Percentiles rank a stretch among this genome's conserved stretches.
Evolutionary conservation across 257 asterid species (phyloP).

Genomic region (Solanum neorickii): DNA sequence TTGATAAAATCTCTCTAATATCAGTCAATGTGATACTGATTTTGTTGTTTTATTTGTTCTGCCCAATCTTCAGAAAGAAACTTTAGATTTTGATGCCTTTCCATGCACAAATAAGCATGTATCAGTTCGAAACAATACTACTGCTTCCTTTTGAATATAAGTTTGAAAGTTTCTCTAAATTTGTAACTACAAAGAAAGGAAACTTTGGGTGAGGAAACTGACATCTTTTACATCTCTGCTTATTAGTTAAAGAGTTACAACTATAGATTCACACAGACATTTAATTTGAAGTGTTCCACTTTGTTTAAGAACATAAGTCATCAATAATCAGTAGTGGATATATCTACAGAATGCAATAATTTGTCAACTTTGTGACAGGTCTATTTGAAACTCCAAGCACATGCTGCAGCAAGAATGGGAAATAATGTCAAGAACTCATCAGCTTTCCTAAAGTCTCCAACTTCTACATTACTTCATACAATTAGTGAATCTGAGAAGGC

Average conservation of each 20-base stretch:
- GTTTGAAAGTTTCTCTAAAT: not conserved
- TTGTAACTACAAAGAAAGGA: not conserved
- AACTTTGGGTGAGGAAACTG: not conserved
- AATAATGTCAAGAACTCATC: constrained; percentile 70
- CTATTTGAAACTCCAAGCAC: constrained; percentile 73
- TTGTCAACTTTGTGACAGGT: constrained; percentile 39
- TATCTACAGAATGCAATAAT: not conserved
- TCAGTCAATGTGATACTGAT: not conserved
- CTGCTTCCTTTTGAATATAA: not conserved
- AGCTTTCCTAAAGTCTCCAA: constrained; percentile 93
- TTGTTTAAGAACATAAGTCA: not conserved
- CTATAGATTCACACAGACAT: not conserved
- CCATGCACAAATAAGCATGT: not conserved
- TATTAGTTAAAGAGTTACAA: not conserved
- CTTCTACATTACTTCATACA: constrained; percentile 90
- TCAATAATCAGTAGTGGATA: not conserved
- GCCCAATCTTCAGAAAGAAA: not conserved
- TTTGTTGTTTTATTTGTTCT: not conserved
- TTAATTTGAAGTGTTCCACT: not conserved
- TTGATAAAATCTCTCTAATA: not conserved
- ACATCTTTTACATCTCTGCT: not conserved
- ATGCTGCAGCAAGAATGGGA: constrained; percentile 65
- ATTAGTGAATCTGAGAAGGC: constrained; percentile 94
- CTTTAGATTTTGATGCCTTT: not conserved
- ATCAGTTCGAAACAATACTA: not conserved